A percentile compares a stretch with the other conserved stretches of the same genome.
phyloP scores from a whole-genome alignment of 768 basidiomycete species.

The Leccinum variicolor region DNA sequence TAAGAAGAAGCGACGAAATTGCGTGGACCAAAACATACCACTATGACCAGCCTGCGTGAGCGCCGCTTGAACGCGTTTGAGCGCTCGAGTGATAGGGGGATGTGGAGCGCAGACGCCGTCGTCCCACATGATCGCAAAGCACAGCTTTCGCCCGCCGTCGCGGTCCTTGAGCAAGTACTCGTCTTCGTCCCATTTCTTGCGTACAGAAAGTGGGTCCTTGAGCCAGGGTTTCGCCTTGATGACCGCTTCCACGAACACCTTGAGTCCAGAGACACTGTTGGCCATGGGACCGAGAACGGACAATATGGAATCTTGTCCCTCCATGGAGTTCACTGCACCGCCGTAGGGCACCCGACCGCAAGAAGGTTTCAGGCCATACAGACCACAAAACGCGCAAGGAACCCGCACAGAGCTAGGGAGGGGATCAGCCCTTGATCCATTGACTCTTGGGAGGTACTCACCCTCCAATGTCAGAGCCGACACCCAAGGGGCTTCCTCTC shows the following conservation, averaged over 20 bases:
- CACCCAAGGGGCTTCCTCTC: conserved; percentile 49
- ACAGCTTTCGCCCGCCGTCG: conserved; percentile 45
- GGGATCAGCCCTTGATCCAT: background rate
- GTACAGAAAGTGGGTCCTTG: conserved; percentile 55
- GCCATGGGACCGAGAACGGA: conserved; percentile 77
- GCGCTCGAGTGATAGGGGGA: conserved; percentile 60
- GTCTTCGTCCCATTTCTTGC: conserved; percentile 59
- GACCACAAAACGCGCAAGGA: conserved; percentile 61
- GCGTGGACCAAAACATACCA: conserved; percentile 37
- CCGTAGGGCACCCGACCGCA: conserved; percentile 68
- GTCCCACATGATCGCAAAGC: conserved; percentile 66
- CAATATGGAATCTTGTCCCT: conserved; percentile 68
- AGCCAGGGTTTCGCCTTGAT: conserved; percentile 61
- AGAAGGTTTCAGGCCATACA: conserved; percentile 72
- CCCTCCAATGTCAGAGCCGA: conserved; percentile 84
- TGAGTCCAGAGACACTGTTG: conserved; percentile 55
- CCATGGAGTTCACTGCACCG: conserved; percentile 57
- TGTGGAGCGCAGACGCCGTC: conserved; percentile 57
- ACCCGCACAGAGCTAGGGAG: conserved; percentile 61
- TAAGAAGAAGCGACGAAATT: background rate
- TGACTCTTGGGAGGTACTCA: conserved; percentile 24
- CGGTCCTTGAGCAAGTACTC: conserved; percentile 59
- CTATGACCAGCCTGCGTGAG: conserved; percentile 60
- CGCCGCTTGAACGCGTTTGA: conserved; percentile 54
- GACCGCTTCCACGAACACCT: conserved; percentile 63